A percentile compares a stretch with the other conserved stretches of the same genome.
These are phyloP conservation scores for Lichtheimia hyalospora DNA, from an alignment of 371 early-diverging fungal genomes.

Conservation along the genomic window DNA sequence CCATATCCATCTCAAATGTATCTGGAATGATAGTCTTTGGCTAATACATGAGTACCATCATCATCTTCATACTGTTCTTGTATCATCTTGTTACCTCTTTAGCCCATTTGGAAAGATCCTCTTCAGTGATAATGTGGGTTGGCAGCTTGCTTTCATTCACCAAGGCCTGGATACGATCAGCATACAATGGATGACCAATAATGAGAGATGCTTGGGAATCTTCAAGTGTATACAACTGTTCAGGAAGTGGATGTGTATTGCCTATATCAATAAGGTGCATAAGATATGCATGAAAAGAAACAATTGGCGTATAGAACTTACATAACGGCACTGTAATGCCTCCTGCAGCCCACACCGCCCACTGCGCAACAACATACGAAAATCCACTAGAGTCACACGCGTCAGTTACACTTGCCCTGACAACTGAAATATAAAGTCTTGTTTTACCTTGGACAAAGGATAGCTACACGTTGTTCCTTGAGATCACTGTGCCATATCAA, in stretches of 20 bases:
- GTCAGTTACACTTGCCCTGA: not conserved
- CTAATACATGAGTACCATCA: constrained; percentile 5
- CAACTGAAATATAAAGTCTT: not conserved
- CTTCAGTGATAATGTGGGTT: constrained; percentile 17
- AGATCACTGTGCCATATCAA: constrained; percentile 26
- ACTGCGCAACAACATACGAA: constrained; percentile 71
- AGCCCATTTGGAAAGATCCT: not conserved
- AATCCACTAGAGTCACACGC: constrained; percentile 41
- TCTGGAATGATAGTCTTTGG: constrained; percentile 10
- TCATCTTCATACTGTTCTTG: not conserved
- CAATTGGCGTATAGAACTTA: constrained; percentile 17
- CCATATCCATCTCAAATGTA: constrained; percentile 26
- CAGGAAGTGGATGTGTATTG: constrained; percentile 64
- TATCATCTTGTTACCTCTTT: not conserved
- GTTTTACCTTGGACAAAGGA: constrained; percentile 64
- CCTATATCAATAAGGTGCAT: constrained; percentile 21
- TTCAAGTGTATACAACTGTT: constrained; percentile 62
- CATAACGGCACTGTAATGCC: constrained; percentile 79
- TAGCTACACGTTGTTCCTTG: constrained; percentile 65
- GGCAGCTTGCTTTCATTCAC: constrained; percentile 16
- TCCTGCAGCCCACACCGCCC: constrained; percentile 78
- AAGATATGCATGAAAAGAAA: not conserved
- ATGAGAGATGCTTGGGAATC: constrained; percentile 58
- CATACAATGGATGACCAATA: constrained; percentile 40
- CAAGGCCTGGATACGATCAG: constrained; percentile 25